Evolutionary conservation across 208 protist genomes (phyloP), one percentile per base, ranked within the genome.

Genomic region (Leishmania turanica): DNA sequence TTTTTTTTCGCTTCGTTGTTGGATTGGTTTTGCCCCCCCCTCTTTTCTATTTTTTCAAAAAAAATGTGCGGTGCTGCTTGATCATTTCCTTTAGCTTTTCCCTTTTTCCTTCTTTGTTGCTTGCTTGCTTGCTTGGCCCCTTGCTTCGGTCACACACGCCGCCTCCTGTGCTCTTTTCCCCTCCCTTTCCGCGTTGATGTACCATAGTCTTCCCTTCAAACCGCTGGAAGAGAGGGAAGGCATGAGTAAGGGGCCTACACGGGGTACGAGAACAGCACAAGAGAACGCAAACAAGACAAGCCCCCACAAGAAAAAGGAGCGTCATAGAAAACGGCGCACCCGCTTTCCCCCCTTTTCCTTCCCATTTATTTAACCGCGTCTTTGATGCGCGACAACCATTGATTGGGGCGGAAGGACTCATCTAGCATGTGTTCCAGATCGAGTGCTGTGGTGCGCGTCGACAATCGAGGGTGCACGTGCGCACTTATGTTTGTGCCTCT

Each of bases 291-390:
- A 24, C 7, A 8, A 62, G 56, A 4, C 2, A 56, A 56, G 53
- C 4, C 53, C 1, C 21, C 24, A 9, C 2, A n/a, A 0, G 4
- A 62, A 62, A 54, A 54, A 54, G 51, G 51, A 54, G 5, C 15
- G 51, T 54, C 51, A 54, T 54, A 0, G 24, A 64, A 64, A 24
- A 64, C 9, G 27, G 24, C 15, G 15, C 65, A 7, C 65, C 15
- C 77, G 40, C 80, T 86, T 80, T 49, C 2, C 9, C 8, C 45
- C 45, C 13, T 47, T 70, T 70, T 79, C n/a, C 58, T 31, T 73
- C 64, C 68, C 8, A 13, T 85, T 85, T 79, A 76, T 45, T 53
- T 84, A 34, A 37, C 31, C 42, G 7, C n/a, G 19, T 77, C 34
- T 56, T 27, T 51, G 40, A 31, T 69, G 47, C 6, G 71, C 47